Evolutionary conservation across 192 early-diverging fungal genomes (phyloP), one percentile per base, ranked within the genome.

Genomic region (Backusella macrospora): DNA sequence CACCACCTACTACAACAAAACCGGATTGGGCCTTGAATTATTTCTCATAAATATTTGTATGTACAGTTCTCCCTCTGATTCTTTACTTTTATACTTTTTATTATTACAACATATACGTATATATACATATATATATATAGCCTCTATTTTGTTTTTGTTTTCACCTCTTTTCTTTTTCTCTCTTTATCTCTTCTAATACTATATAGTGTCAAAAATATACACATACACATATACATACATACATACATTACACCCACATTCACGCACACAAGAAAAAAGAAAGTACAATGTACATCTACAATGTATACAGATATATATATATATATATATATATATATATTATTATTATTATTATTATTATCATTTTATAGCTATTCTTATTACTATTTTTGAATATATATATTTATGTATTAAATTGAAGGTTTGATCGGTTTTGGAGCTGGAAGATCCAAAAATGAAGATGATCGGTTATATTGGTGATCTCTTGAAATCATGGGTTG

Each of bases 391-490:
- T 59, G 52, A 26, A 59, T 23, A 23, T 26, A 23, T 59, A 59
- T 59, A 12, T 26, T 21, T 59, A 59, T 59, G 29, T 23, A 59
- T 59, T 59, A 59, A 59, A 59, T 18, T 59, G 52, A 59, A 18
- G 52, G 52, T 3, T 59, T 59, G 12, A 26, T 59, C 13, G n/a
- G 1, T 59, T 59, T 59, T 26, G 52, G 52, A 12, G 52, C 13
- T 26, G 21, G 4, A 59, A 21, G 52, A 4, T 59, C 52, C 23
- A 59, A 59, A 59, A 59, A 59, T 23, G 52, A 59, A 8, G 52
- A 59, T 1, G 52, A 59, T 1, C 52, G 9, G 5, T 59, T 59
- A 59, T 59, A 59, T 0, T 26, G 52, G 12, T 59, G 52, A 26
- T 59, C 52, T 26, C 23, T 59, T 59, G 52, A 26, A 12, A 23